Evolutionary conservation across 2,329 filamentous ascomycete species (phyloP), one percentile per base, ranked within the genome.

Genomic region (Cucurbitaria berberidis): DNA sequence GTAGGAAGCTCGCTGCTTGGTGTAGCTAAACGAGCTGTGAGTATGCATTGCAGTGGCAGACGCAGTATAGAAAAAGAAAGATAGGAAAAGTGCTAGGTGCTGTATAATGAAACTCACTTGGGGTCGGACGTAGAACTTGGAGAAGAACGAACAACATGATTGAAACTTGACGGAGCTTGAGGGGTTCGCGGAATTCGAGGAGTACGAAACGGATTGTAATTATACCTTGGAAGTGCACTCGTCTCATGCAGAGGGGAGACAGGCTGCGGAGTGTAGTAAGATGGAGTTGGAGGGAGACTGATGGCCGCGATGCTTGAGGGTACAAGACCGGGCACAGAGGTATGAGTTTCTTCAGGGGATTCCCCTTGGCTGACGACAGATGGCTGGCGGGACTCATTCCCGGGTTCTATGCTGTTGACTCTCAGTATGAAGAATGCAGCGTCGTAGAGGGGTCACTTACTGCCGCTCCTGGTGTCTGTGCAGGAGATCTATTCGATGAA

Each of bases 391-490:
- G 70, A 67, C 9, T 61, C 60, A 46, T 62, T 62, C 16, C 61
- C 63, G 29, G 57, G 48, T 19, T 73, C 70, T 22, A 68, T 70
- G 48, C 72, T 75, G 38, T 18, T 1, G 22, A 10, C 3, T 16
- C 30, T 74, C 21, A 74, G 60, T 45, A 55, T 47, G 45, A 6
- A 40, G 29, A 22, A 5, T 34, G 11, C 15, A 22, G 19, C 26
- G 21, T 11, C 3, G n/a, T 30, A 15, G 45, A 11, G 3, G 27
- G 19, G 21, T n/a, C 41, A 64, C 77, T 64, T 68, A 79, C 78
- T 80, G 78, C 66, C 77, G 68, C 48, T 77, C 76, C 47, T 76
- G 70, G 57, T 81, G 78, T 47, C 78, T 72, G 32, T 73, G 67
- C 10, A 80, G 67, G 19, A 81, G 74, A 60, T 81, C 78, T 44